Percentiles rank a stretch among this genome's conserved stretches.
Conservation (phyloP, 495 filamentous ascomycete species). For the Aspergillus steynii region DNA sequence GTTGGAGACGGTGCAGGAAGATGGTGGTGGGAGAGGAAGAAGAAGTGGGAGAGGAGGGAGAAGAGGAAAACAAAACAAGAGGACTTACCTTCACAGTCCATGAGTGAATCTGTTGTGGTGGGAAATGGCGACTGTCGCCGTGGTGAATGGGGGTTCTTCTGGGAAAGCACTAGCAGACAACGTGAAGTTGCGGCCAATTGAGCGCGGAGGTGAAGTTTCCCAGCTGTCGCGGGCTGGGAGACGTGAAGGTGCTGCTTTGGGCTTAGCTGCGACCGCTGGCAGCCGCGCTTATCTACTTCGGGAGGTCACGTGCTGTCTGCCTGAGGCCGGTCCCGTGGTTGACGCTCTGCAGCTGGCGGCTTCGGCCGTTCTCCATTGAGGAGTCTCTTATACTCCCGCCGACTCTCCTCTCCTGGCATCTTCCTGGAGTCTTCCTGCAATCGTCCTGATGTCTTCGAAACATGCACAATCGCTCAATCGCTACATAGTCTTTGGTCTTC, state of each 20-base stretch:
- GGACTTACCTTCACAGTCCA: constrained; percentile 17
- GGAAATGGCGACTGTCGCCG: constrained; percentile 14
- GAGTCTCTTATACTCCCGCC: neutral
- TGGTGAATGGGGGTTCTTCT: constrained; percentile 10
- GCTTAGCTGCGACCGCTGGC: neutral
- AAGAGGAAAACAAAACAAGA: constrained; percentile 16
- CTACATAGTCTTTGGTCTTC: too few species aligned
- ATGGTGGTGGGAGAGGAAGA: constrained; percentile 4
- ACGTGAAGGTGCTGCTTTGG: neutral
- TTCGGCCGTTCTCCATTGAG: too few species aligned
- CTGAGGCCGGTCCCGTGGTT: neutral
- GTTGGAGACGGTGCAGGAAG: neutral
- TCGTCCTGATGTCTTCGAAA: too few species aligned
- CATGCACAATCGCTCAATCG: too few species aligned
- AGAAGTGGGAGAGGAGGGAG: constrained; percentile 9
- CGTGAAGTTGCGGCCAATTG: neutral
- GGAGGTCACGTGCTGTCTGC: neutral
- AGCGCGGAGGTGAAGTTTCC: constrained; percentile 8
- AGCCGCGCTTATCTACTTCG: neutral
- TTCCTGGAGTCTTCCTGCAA: too few species aligned
- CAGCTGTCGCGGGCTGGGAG: neutral
- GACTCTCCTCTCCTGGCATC: too few species aligned
- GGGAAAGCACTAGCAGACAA: constrained; percentile 5
- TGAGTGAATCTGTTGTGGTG: constrained; percentile 8
- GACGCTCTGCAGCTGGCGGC: too few species aligned